Evolutionary conservation across 2,329 filamentous ascomycete species (phyloP), one percentile per base, ranked within the genome.

Genomic region (Plenodomus tracheiphilus): DNA sequence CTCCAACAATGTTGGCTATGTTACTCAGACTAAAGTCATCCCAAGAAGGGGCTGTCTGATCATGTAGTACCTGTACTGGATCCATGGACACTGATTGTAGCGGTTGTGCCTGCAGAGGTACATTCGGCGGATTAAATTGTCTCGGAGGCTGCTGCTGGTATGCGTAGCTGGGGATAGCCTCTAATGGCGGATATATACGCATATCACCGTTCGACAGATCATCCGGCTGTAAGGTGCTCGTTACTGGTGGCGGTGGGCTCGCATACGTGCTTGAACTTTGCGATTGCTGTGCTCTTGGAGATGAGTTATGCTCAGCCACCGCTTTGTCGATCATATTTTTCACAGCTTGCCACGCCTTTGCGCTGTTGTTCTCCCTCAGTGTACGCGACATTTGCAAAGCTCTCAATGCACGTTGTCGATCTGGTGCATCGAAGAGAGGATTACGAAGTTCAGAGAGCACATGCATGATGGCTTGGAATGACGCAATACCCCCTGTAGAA

Each of bases 381-480:
- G 63, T 53, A 30, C 63, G 61, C 10, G 64, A 68, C 49, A 66
- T 64, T 35, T 69, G 62, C 3, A 73, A 53, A 1, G 70, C 68
- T 41, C 64, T 61, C 2, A 72, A 48, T 6, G 71, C 71, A 17
- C 69, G 67, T 41, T 69, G 57, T 20, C 69, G 64, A 40, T 72
- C 68, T 6, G 68, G 66, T 11, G 57, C 61, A 21, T 69, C 57
- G 47, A 73, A 73, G 15, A 68, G 52, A 2, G 69, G 66, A 41
- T 70, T 71, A 13, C 69, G 66, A n/a, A 74, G 56, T 44, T 74
- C 71, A 3, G 69, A 72, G 0, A 74, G 58, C 8, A 72, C 65
- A 39, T 73, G 69, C 66, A 72, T 72, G 37, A 74, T 72, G 2
- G 67, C 65, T 43, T 70, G 67, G 50, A 70, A 70, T 8, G 64